Percentiles rank a stretch among this genome's conserved stretches.
phyloP scores from a whole-genome alignment of 345 rosid genomes.

The Bruguiera parviflora region DNA sequence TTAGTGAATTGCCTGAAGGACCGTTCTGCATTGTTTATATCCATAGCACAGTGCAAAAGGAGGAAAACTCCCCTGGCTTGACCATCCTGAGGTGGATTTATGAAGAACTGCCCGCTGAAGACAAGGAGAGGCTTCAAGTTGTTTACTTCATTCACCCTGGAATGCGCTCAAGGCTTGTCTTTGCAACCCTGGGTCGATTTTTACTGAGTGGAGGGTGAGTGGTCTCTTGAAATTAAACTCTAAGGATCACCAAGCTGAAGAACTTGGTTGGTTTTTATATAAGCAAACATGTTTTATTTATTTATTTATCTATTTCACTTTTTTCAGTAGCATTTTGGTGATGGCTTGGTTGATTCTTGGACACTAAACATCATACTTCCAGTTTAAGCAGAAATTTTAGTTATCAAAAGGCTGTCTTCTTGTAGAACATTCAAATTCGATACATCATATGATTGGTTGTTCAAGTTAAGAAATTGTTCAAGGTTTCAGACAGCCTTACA shows the following conservation, averaged over 20 bases:
- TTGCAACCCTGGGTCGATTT: slow-evolving; percentile 92
- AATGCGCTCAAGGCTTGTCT: slow-evolving; percentile 69
- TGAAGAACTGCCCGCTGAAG: slow-evolving; percentile 67
- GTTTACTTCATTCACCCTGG: slow-evolving; percentile 89
- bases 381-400: neutral
- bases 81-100: slow-evolving; percentile 92
- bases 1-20: slow-evolving; percentile 70
- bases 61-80: slow-evolving; percentile 78
- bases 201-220: slow-evolving; percentile 88
- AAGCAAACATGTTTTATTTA: neutral
- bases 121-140: slow-evolving; percentile 74
- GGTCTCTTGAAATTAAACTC: slow-evolving; percentile 1
- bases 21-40: slow-evolving; percentile 77
- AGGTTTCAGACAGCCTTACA: neutral
- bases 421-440: neutral
- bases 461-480: neutral
- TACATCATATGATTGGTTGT: neutral
- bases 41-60: slow-evolving; percentile 81
- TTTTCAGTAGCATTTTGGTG: too few relatives aligned
- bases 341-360: too few relatives aligned
- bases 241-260: neutral
- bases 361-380: too few relatives aligned
- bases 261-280: neutral
- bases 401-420: neutral
- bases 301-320: too few relatives aligned